Evolutionary conservation across 2,329 filamentous ascomycete species (phyloP), one percentile per base, ranked within the genome.

Genomic region (Fusarium compactum): DNA sequence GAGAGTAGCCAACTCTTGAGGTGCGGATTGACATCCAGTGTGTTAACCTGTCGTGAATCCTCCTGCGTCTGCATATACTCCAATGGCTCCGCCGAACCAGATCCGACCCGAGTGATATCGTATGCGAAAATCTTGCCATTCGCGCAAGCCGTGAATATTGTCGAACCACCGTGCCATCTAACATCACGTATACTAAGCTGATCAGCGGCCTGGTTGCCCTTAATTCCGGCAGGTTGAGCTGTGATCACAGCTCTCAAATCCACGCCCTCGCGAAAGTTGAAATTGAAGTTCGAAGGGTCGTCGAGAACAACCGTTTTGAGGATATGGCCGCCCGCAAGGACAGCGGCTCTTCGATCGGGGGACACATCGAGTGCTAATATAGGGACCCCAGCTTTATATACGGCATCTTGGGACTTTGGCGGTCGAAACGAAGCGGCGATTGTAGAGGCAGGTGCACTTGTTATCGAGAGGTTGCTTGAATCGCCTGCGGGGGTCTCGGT

Each of bases 41-140:
- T 85, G 69, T 90, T 90, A 69, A 91, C 84, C 79, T 91, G 89
- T 5, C 89, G 85, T 47, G 86, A 85, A 71, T 90, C 89, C 72
- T 91, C 89, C 46, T 85, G 84, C 53, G 84, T 87, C 76, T 89
- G 85, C 34, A 89, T 84, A 34, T 85, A 86, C 41, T 87, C 87
- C 53, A 89, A 77, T 7, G 84, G 83, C 15, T 84, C 78, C 5
- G 81, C 78, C 9, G 79, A 79, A 5, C 81, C 82, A 3, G 81
- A 76, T 3, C 84, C 83, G 12, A 87, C 73, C 22, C 85, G 84
- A 43, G 82, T 82, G 20, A 91, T 76, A 76, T 91, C 88, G 73
- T 91, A 91, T 64, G 87, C 83, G 65, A 90, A 90, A 70, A 91
- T 89, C 77, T 88, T 88, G 73, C 89, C 89, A 65, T 86, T 89